Evolutionary conservation across 345 rosid genomes (phyloP), one percentile per base, ranked within the genome.

Genomic region (Jatropha curcas): DNA sequence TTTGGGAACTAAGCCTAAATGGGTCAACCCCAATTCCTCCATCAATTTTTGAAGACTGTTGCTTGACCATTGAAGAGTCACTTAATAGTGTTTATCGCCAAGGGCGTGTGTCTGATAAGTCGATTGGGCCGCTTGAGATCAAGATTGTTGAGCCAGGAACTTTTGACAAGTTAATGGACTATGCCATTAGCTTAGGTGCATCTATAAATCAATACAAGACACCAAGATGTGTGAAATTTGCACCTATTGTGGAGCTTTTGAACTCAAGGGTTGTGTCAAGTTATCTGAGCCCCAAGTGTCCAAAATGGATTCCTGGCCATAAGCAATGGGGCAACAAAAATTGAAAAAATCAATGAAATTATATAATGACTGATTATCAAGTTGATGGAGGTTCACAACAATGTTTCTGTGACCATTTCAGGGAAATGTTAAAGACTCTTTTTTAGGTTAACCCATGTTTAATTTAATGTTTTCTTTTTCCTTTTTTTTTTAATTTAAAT

Each of bases 161-260:
- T 45, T 94, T 94, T 60, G 98, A 94, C 76, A 94, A 94, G 86
- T 86, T 94, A 51, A 94, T 94, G 98, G 97, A 94, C 80, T 92
- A 91, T 75, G 95, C 97, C 52, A 92, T 94, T 13, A 94, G 97
- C 83, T 62, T 84, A 28, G 97, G 98, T 4, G 98, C 97, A 50
- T 94, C 98, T 22, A 92, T 94, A 19, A 92, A 92, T 79, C 97
- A 94, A 84, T 94, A 94, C 84, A 94, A 94, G 87, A 89, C 98
- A 14, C 97, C 98, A 4, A 86, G 98, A 82, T 94, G 98, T 67
- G 97, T 94, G 75, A 94, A 94, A 79, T 92, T 87, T 76, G 93
- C 86, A 41, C 98, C 98, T 35, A 90, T 94, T 71, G 77, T 94
- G 61, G 97, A 94, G 91, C 90, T 94, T 37, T 66, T 94, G 79